A percentile compares a stretch with the other conserved stretches of the same genome.
phyloP scores from a whole-genome alignment of 2,329 filamentous ascomycete genomes.

The Escovopsis sp. region DNA sequence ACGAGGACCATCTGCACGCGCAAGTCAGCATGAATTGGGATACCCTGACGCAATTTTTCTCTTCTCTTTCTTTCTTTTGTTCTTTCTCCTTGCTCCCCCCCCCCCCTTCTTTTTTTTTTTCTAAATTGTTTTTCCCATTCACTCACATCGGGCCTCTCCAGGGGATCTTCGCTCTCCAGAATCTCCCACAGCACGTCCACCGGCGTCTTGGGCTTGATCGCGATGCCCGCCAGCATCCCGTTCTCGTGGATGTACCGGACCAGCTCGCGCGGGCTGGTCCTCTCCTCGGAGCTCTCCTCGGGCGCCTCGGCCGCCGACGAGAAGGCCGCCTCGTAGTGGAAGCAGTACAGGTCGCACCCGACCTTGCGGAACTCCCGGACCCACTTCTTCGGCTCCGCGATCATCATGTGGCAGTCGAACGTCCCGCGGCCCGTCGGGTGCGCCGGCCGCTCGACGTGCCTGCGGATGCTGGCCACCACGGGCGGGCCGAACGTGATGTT shows the following conservation, averaged over 20 bases:
- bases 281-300: slow-evolving; percentile 48
- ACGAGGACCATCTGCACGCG: slow-evolving; percentile 98
- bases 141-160: slow-evolving; percentile 77
- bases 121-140: too few relatives aligned
- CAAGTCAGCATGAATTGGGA: too few relatives aligned
- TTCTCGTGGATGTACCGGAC: slow-evolving; percentile 81
- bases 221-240: slow-evolving; percentile 83
- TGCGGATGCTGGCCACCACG: slow-evolving; percentile 85
- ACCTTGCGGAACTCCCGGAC: slow-evolving; percentile 87
- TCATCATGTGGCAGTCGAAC: slow-evolving; percentile 99
- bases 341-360: slow-evolving; percentile 97
- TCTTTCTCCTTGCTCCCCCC: too few relatives aligned
- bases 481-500: slow-evolving; percentile 96
- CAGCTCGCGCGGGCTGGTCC: slow-evolving; percentile 71
- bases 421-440: slow-evolving; percentile 65
- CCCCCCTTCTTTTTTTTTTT: not conserved
- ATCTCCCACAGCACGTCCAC: slow-evolving; percentile 91
- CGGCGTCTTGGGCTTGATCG: slow-evolving; percentile 82
- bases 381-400: slow-evolving; percentile 98
- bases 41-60: too few relatives aligned
- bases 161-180: slow-evolving; percentile 54
- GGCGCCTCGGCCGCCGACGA: slow-evolving; percentile 76
- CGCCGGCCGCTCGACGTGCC: slow-evolving; percentile 64
- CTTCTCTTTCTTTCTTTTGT: too few relatives aligned
- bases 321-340: slow-evolving; percentile 95